phyloP scores from a whole-genome alignment of 345 rosid species.

The Lepidium aucheri region DNA sequence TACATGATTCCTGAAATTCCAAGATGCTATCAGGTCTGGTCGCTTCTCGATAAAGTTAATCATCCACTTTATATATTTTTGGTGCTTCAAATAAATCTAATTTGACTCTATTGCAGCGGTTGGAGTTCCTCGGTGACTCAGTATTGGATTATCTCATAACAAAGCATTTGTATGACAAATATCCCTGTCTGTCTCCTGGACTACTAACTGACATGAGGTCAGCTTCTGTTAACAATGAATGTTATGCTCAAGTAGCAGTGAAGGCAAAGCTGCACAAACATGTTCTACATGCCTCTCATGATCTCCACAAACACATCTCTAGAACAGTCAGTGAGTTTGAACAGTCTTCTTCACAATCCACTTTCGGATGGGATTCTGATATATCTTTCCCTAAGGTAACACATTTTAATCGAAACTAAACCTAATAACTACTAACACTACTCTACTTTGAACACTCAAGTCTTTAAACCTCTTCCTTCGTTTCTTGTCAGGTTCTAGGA shows the following conservation, averaged over 20 bases:
- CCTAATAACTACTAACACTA: background rate
- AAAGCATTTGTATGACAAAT: slow-evolving; percentile 35
- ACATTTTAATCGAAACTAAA: background rate
- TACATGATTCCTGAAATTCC: slow-evolving; percentile 86
- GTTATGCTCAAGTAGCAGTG: slow-evolving; percentile 56
- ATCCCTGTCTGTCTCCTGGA: slow-evolving; percentile 75
- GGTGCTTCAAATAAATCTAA: too few relatives aligned
- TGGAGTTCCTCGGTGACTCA: slow-evolving; percentile 92
- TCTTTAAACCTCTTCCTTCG: background rate
- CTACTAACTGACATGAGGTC: slow-evolving; percentile 83
- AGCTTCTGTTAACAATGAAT: slow-evolving; percentile 87
- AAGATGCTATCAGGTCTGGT: slow-evolving; percentile 76
- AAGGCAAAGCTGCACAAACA: slow-evolving; percentile 50
- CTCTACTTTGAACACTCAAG: background rate
- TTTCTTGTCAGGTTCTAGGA: slow-evolving; percentile 61
- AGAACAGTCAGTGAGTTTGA: too few relatives aligned
- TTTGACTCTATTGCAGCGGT: slow-evolving; percentile 43
- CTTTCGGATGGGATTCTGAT: slow-evolving; percentile 79
- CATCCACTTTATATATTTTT: background rate
- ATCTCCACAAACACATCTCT: slow-evolving; percentile 47
- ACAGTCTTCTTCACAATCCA: slow-evolving; percentile 17
- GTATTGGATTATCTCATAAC: slow-evolving; percentile 80
- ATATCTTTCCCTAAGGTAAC: slow-evolving; percentile 77
- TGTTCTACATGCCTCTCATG: slow-evolving; percentile 60
- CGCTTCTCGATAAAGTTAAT: background rate